Conservation (phyloP, 208 protist species). For the Polymyxa betae region DNA sequence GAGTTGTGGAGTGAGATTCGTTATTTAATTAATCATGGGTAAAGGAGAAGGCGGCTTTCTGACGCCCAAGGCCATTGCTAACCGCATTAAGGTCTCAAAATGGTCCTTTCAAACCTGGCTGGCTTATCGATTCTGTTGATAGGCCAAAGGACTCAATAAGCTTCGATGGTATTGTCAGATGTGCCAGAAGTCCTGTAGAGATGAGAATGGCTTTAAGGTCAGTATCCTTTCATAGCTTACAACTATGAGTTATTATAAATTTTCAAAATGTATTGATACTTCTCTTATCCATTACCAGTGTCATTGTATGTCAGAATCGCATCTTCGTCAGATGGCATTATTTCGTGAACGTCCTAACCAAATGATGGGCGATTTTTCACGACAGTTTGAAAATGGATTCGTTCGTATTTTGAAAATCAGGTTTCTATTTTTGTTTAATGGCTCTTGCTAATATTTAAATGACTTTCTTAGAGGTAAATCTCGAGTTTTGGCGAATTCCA, state of each 20-base stretch:
- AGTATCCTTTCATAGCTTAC: not conserved
- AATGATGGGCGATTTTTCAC: constrained; percentile 77
- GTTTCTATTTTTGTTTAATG: not conserved
- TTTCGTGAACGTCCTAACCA: constrained; percentile 71
- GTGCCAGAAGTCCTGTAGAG: constrained; percentile 82
- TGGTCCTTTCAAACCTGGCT: not conserved
- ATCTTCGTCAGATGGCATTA: constrained; percentile 80
- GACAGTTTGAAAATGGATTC: constrained; percentile 78
- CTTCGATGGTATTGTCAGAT: constrained; percentile 86
- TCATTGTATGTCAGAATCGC: constrained; percentile 78
- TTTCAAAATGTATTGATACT: not conserved
- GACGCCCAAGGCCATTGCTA: constrained; percentile 79
- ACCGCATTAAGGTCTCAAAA: constrained; percentile 76
- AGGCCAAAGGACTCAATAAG: constrained; percentile 83
- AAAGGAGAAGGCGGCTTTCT: constrained; percentile 61
- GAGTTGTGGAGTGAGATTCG: too few species aligned
- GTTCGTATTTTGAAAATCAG: constrained; percentile 67
- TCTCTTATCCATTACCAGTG: constrained; percentile 72
- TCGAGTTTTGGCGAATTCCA: constrained; percentile 74
- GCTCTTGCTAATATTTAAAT: constrained; percentile 10
- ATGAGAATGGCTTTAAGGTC: constrained; percentile 83
- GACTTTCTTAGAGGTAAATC: constrained; percentile 63
- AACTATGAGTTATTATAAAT: not conserved
- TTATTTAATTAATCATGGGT: too few species aligned
- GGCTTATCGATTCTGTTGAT: not conserved